Percentiles rank a stretch among this genome's conserved stretches.
Conservation (phyloP, 2,329 filamentous ascomycete species). For the Rugonectria rugulosa region DNA sequence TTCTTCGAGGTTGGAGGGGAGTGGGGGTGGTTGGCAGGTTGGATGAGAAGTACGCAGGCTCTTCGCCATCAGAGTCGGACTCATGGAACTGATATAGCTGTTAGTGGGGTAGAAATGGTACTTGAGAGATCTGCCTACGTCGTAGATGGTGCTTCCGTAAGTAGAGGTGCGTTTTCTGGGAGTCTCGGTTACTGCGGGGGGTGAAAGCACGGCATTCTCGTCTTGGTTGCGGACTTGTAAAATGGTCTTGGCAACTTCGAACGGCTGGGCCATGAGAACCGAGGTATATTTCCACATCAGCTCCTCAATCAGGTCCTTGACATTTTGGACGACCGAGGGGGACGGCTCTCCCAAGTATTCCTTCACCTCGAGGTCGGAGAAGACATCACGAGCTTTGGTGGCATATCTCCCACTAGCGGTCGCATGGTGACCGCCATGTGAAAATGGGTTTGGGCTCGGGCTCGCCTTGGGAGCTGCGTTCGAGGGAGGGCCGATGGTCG, state of each 20-base stretch:
- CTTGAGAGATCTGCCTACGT: conserved; percentile 39
- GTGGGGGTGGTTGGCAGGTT: conserved; percentile 63
- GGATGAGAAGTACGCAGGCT: conserved; percentile 85
- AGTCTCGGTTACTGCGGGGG: conserved; percentile 34
- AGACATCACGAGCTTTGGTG: conserved; percentile 79
- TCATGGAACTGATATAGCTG: conserved; percentile 52
- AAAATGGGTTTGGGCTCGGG: conserved; percentile 55
- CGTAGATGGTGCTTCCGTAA: conserved; percentile 45
- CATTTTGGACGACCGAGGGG: conserved; percentile 76
- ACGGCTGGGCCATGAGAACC: conserved; percentile 89
- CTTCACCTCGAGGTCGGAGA: conserved; percentile 91
- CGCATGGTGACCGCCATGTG: conserved; percentile 51
- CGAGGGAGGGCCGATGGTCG: conserved; percentile 59
- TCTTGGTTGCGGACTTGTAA: conserved; percentile 77
- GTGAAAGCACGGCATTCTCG: conserved; percentile 47
- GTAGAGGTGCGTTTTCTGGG: conserved; percentile 41
- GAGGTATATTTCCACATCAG: conserved; percentile 92
- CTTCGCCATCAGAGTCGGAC: conserved; percentile 75
- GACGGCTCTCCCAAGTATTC: conserved; percentile 82
- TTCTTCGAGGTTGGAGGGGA: conserved; percentile 46
- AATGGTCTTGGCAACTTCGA: conserved; percentile 95
- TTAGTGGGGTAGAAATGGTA: conserved; percentile 29
- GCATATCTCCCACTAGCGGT: conserved; percentile 46
- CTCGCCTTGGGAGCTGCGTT: conserved; percentile 44
- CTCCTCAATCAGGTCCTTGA: conserved; percentile 81